Evolutionary conservation across 352 stramenopile genomes (phyloP).

Genomic region (Phytophthora chlamydospora): DNA sequence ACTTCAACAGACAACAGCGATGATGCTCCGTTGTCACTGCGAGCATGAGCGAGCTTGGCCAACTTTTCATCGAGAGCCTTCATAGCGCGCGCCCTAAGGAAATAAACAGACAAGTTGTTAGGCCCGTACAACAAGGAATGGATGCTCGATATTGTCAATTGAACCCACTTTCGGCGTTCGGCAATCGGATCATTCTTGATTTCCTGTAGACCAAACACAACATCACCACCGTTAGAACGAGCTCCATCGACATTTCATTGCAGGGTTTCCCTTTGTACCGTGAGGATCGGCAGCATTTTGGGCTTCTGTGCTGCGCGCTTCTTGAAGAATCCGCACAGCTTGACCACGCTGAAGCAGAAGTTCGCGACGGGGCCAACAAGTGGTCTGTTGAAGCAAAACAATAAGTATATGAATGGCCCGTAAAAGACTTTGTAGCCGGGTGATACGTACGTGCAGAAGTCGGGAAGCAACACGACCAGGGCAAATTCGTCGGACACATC

Average conservation of each 20-base stretch:
- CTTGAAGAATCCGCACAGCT: conserved; percentile 88
- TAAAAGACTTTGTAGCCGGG: neutral
- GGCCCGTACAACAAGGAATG: neutral
- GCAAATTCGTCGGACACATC: conserved; percentile 84
- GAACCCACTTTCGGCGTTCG: conserved; percentile 85
- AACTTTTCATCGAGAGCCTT: conserved; percentile 90
- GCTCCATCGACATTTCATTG: neutral
- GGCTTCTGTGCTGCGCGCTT: conserved; percentile 65
- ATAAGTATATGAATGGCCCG: conserved; percentile 1
- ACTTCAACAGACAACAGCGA: conserved; percentile 42
- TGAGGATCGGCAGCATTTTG: conserved; percentile 68
- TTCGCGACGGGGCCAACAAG: conserved; percentile 69
- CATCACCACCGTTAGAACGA: neutral
- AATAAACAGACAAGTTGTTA: conserved; percentile 2
- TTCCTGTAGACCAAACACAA: conserved; percentile 32
- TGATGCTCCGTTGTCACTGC: conserved; percentile 32
- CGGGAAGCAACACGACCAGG: conserved; percentile 70
- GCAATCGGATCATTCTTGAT: conserved; percentile 77
- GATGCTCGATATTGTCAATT: neutral
- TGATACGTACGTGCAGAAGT: conserved; percentile 65
- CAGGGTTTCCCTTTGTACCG: conserved; percentile 30
- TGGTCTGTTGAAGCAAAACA: conserved; percentile 38
- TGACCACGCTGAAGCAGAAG: conserved; percentile 86
- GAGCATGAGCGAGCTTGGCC: conserved; percentile 72
- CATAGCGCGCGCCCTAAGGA: conserved; percentile 77